phyloP scores from a whole-genome alignment of 2,329 filamentous ascomycete genomes.

The Thielaviopsis musarum region DNA sequence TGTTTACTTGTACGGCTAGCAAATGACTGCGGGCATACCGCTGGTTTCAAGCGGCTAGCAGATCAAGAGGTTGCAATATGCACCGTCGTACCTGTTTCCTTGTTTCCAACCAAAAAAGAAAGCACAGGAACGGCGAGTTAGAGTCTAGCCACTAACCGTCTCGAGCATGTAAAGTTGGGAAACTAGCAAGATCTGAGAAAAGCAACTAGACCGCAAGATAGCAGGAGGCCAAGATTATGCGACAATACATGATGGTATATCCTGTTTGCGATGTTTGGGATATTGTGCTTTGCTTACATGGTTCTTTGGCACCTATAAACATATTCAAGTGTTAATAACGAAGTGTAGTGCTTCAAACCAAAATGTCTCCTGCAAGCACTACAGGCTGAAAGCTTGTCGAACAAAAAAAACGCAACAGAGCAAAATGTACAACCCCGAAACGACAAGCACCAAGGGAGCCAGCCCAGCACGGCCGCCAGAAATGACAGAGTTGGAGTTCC shows the following conservation, averaged over 20 bases:
- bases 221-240: not conserved
- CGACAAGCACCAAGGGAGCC: too few species aligned
- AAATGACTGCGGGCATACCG: too few species aligned
- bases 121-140: not conserved
- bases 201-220: not conserved
- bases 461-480: not conserved
- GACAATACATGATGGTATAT: not conserved
- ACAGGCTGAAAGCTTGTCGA: too few species aligned
- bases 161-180: not conserved
- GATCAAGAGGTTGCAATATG: too few species aligned
- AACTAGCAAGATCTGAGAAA: not conserved
- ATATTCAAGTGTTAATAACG: too few species aligned
- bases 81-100: too few species aligned
- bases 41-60: too few species aligned
- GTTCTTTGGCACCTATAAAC: too few species aligned
- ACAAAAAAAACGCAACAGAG: not conserved
- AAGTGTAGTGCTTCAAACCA: too few species aligned
- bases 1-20: too few species aligned
- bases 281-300: not conserved
- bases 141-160: not conserved
- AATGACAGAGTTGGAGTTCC: not conserved
- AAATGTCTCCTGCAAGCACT: too few species aligned
- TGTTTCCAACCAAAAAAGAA: not conserved
- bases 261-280: not conserved
- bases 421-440: not conserved